These are phyloP conservation scores for Endotrypanum monterogeii DNA, from an alignment of 208 protist genomes.

Conservation along the genomic window DNA sequence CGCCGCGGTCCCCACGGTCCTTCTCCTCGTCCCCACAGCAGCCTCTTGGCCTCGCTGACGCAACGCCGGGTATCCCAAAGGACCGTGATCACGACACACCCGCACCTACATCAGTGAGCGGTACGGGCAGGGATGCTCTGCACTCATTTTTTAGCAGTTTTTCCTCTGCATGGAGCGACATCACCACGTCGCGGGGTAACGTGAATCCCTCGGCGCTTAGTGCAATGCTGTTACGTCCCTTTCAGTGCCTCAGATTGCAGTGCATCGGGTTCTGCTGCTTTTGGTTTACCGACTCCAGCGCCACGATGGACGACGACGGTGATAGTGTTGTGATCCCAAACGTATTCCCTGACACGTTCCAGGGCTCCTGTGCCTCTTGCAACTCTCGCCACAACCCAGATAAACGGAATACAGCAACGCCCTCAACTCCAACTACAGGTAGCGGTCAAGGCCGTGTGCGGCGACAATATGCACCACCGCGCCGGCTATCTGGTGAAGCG, in stretches of 20 bases:
- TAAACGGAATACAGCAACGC: neutral
- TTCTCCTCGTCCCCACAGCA: slow-evolving; percentile 1
- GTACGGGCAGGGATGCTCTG: slow-evolving; percentile 12
- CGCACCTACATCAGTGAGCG: neutral
- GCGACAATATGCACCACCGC: slow-evolving; percentile 30
- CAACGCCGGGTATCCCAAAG: neutral
- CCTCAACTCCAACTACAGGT: neutral
- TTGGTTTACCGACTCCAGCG: neutral
- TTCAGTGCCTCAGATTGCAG: slow-evolving; percentile 21
- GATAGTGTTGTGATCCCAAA: neutral
- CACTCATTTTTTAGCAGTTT: slow-evolving; percentile 24
- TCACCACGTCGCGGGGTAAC: neutral
- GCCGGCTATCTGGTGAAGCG: slow-evolving; percentile 4
- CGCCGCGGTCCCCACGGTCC: too few relatives aligned
- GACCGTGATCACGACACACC: slow-evolving; percentile 3
- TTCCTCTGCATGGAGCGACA: slow-evolving; percentile 16
- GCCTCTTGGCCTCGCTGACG: neutral
- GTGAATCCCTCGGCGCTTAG: neutral
- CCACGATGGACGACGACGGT: neutral
- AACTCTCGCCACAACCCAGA: neutral
- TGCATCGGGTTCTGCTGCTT: neutral
- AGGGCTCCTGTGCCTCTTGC: neutral
- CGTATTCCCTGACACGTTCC: slow-evolving; percentile 8
- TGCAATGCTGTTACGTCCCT: slow-evolving; percentile 13
- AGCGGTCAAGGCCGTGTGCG: neutral